phyloP scores from a whole-genome alignment of 2,329 filamentous ascomycete genomes.

The Ophiosphaerella herpotricha region DNA sequence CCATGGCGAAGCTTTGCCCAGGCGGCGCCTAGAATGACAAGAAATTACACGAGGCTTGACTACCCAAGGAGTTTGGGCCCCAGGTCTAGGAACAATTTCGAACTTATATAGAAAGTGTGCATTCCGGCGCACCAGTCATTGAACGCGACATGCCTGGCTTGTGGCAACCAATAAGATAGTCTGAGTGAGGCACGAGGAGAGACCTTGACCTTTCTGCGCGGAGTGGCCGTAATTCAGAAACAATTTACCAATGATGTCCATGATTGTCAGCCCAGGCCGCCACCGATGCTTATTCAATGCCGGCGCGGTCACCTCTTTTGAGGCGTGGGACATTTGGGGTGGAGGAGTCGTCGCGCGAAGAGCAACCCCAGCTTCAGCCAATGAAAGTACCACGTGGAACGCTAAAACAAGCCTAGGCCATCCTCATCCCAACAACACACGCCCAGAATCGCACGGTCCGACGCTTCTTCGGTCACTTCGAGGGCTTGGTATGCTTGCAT shows the following conservation, averaged over 20 bases:
- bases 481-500: constrained; percentile 2
- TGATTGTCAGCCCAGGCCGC: constrained; percentile 11
- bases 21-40: constrained; percentile 4
- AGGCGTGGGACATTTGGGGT: neutral
- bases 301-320: constrained; percentile 1
- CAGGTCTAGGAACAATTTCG: constrained; percentile 1
- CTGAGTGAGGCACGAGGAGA: constrained; percentile 1
- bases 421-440: neutral
- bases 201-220: constrained; percentile 2
- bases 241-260: constrained; percentile 1
- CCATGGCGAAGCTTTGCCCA: constrained; percentile 20
- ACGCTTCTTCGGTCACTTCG: neutral
- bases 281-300: constrained; percentile 9
- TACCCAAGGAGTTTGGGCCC: constrained; percentile 1
- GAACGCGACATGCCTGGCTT: neutral
- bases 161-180: neutral
- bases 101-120: constrained; percentile 2
- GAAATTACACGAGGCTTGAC: constrained; percentile 14
- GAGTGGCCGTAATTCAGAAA: neutral
- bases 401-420: neutral
- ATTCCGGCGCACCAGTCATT: neutral
- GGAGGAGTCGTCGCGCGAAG: neutral
- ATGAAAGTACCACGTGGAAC: constrained; percentile 4
- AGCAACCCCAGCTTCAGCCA: constrained; percentile 1
- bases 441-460: constrained; percentile 2